Evolutionary conservation across 192 early-diverging fungal species (phyloP), one percentile per base, ranked within the genome.

Genomic region (Dissophora ornata): DNA sequence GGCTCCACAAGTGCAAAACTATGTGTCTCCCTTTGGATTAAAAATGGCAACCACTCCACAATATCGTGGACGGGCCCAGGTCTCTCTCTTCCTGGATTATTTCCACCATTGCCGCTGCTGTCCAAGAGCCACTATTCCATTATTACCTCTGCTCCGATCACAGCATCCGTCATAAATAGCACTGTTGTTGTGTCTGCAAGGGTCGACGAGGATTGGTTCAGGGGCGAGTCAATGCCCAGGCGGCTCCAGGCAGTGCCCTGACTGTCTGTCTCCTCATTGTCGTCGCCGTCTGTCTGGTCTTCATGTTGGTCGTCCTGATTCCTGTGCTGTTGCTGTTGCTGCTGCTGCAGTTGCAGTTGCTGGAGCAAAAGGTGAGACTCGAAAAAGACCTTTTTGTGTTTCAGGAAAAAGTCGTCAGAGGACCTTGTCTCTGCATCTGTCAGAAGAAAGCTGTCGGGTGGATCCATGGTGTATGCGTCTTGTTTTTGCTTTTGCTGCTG

Each of bases 171-270:
- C 56, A 60, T 33, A 26, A 36, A 44, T 34, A 60, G 25, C 15
- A 60, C 29, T 18, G 61, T 52, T 8, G 34, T 52, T 3, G 55
- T 45, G 30, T 73, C 70, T 8, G 41, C 50, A 38, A 75, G 57
- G 3, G 71, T 75, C 4, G 57, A 59, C 1, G 71, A 57, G 10
- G 71, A 75, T 21, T 61, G 49, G 52, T 75, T 75, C 36, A 64
- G 49, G 9, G 63, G 63, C 32, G 63, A 67, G 49, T 75, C 63
- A 11, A 67, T 75, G 21, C 57, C 62, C 21, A 75, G 41, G 12
- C 46, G 47, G 25, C 57, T 62, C 71, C 63, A 67, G 28, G 50
- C 50, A 5, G 70, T 73, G 55, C 41, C 40, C 29, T 57, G 62
- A 29, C 56, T 65, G 41, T 46, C 48, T 7, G 62, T 73, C 25